These are phyloP conservation scores for Musa acuminata DNA, from an alignment of 176 grass and related monocot species.

Conservation along the genomic window DNA sequence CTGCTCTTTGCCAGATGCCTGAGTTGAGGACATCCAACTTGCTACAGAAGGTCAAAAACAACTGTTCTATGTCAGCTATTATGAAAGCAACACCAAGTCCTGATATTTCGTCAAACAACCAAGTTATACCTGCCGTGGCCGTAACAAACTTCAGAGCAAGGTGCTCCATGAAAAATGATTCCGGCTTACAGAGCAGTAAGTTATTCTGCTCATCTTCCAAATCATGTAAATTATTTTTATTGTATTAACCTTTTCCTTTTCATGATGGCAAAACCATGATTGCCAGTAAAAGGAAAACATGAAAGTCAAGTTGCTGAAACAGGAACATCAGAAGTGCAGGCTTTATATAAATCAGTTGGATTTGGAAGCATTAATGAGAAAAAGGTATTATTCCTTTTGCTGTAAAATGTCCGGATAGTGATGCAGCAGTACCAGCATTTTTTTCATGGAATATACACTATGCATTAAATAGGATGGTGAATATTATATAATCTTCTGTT, in stretches of 20 bases:
- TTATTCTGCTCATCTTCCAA: neutral
- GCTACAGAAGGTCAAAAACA: neutral
- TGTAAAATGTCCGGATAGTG: neutral
- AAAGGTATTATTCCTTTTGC: neutral
- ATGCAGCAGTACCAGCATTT: neutral
- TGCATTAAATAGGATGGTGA: neutral
- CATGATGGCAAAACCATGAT: neutral
- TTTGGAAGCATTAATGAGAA: neutral
- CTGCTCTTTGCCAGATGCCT: slow-evolving; percentile 31
- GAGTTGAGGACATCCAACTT: neutral
- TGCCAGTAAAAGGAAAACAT: slow-evolving; percentile 3
- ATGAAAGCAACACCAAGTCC: slow-evolving; percentile 17
- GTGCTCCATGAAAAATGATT: slow-evolving; percentile 10
- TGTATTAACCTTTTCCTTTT: neutral
- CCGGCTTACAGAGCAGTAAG: slow-evolving; percentile 23
- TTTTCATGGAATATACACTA: neutral
- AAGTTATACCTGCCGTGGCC: slow-evolving; percentile 16
- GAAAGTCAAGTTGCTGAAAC: slow-evolving; percentile 1
- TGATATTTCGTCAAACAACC: slow-evolving; percentile 36
- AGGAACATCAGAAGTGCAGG: neutral
- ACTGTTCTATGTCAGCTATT: slow-evolving; percentile 16
- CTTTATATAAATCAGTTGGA: neutral
- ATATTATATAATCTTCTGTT: neutral
- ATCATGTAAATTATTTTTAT: neutral
- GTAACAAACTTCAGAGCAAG: slow-evolving; percentile 7